Percentiles rank a stretch among this genome's conserved stretches.
phyloP scores from a whole-genome alignment of 306 rosid species.

The Mucuna pruriens region DNA sequence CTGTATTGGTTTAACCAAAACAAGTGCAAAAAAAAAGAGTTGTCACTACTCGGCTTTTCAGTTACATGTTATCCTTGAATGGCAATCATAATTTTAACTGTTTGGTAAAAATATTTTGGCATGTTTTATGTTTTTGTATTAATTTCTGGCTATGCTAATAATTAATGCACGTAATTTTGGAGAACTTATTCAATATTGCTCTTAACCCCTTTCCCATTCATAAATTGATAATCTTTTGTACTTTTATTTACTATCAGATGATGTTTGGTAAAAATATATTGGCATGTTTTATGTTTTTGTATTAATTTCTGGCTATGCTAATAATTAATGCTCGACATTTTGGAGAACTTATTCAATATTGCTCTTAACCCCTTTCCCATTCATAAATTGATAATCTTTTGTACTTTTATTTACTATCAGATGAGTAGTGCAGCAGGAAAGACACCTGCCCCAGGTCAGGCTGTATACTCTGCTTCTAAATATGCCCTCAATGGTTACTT shows the following conservation, averaged over 20 bases:
- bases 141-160: conserved; percentile 13
- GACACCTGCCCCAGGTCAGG: conserved; percentile 96
- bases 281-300: conserved; percentile 23
- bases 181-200: conserved; percentile 20
- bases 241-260: conserved; percentile 61
- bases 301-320: conserved; percentile 1
- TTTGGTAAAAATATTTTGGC: conserved; percentile 15
- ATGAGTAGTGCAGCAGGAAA: conserved; percentile 98
- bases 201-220: conserved; percentile 24
- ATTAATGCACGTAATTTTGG: not conserved
- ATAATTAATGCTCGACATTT: not conserved
- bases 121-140: conserved; percentile 19
- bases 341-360: conserved; percentile 25
- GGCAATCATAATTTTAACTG: conserved; percentile 27
- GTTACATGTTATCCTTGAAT: not conserved
- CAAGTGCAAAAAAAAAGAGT: conserved; percentile 5
- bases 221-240: conserved; percentile 32
- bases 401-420: conserved; percentile 52
- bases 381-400: conserved; percentile 31
- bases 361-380: conserved; percentile 17
- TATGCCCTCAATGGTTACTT: conserved; percentile 91
- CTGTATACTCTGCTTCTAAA: conserved; percentile 93
- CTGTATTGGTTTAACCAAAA: conserved; percentile 22
- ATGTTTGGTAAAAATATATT: conserved; percentile 40
- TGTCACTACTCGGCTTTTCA: conserved; percentile 15